Base-by-base conservation (phyloP, 1,284 basidiomycete species). In the Marasmius oreades region DNA sequence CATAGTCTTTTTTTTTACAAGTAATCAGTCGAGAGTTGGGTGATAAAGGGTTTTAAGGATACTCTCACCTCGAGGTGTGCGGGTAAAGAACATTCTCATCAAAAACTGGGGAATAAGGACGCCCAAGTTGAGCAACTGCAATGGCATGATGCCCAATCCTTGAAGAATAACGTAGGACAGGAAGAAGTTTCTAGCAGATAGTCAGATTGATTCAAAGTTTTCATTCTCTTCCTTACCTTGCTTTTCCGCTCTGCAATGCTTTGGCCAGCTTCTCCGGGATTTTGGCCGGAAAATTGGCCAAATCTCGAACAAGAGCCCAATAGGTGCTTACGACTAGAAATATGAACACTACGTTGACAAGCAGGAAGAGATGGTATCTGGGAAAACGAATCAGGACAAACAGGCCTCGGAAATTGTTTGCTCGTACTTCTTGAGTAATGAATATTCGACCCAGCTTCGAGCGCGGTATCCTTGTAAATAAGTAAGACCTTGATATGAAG, bases 301-400 rank as follows among this genome's bases (percentile, higher is more conserved):
- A 77, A 67, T 96, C 93, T 43, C 86, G 85, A 4, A 94, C 83
- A 16, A 97, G 83, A 48, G 92, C 89, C 86, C 89, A 92, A 66
- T 95, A 95, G 0, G 94, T 95, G 50, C 86, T 90, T 0, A 93
- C 92, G 46, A 96, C 76, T 11, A 98, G 81, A 76, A 98, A 98
- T 62, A 98, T 93, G 73, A 98, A 97, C 31, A 99, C 88, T 44
- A 98, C 95, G 62, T 95, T 95, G 70, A 95, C 79, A 57, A 99
- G 80, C 0, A 99, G 80, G 76, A 98, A 98, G 45, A 99, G 77
- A 66, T 97, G 93, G 69, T 97, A 95, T 80, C 92, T 95, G 63
- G 5, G 18, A 12, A 8, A 43, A 42, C 28, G 16, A 31, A 31
- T 31, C 44, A 23, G 22, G 23, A 59, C 47, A 55, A 43, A 58